Evolutionary conservation across 2,329 filamentous ascomycete genomes (phyloP), one percentile per base, ranked within the genome.

Genomic region (Coniochaeta sp.): DNA sequence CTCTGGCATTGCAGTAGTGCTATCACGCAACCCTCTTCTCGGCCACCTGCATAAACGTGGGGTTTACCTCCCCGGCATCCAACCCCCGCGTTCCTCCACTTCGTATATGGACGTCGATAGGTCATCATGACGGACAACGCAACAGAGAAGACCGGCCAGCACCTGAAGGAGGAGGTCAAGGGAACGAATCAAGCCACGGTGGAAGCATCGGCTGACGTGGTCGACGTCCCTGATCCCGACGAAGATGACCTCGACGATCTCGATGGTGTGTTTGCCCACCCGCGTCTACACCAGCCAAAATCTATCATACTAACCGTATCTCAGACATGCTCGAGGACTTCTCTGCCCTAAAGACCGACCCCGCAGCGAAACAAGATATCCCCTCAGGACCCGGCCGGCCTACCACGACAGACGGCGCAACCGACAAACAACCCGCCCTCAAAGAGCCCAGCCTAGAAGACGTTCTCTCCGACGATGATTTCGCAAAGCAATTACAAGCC

Each of bases 271-370:
- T 48, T 18, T 26, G 3, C 18, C 14, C 16, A 9, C 18, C 16
- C 35, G 35, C 40, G 6, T 28, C 35, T 27, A 14, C n/a, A n/a
- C 16, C 51, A 20, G 33, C 14, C 38, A 32, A 4, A 12, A 10
- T 14, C 12, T 47, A 14, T 28, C 28, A 16, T 28, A 48, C 45
- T 48, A 31, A 48, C 45, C 6, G 6, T 14, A 26, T 28, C 14
- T 40, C 58, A 92, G 92, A 97, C 61, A 87, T 97, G 69, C 84
- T 99, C 24, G 90, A 96, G 65, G 88, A 96, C 57, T 99, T 99
- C 71, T 85, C 86, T 38, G 71, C 86, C 26, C 75, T 77, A 49
- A 83, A 85, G 58, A 61, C 84, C 53, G 72, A 80, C 58, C 63
- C 69, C 60, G 77, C n/a, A n/a, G n/a, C 67, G 20, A 62, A 67